Evolutionary conservation across 257 asterid genomes (phyloP).

Genomic region (Datura wrightii): DNA sequence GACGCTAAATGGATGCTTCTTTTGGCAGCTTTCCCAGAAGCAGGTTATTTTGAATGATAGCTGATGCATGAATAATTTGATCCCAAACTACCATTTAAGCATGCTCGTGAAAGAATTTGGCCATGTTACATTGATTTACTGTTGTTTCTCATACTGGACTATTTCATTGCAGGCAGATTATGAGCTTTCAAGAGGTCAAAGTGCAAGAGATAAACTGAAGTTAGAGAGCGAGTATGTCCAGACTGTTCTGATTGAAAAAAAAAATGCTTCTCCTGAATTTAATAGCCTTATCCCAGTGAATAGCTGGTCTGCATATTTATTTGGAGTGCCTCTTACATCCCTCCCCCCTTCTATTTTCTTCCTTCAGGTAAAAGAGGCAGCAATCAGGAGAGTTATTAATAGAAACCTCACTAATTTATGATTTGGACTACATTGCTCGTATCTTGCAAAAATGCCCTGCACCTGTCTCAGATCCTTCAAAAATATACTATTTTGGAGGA

Average conservation of each 20-base stretch:
- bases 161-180: constrained; percentile 65
- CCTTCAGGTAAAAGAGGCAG: constrained; percentile 3
- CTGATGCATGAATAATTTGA: constrained; percentile 11
- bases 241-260: background rate
- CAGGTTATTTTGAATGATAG: background rate
- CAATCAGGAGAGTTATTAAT: background rate
- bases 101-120: constrained; percentile 18
- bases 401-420: background rate
- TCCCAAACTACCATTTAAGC: background rate
- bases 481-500: background rate
- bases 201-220: constrained; percentile 73
- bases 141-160: constrained; percentile 39
- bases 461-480: background rate
- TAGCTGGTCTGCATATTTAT: background rate
- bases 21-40: background rate
- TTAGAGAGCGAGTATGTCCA: constrained; percentile 75
- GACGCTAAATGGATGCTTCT: constrained; percentile 13
- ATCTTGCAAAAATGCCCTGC: background rate
- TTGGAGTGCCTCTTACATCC: constrained; percentile 11
- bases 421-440: background rate
- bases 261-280: background rate
- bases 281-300: background rate
- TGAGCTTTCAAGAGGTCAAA: constrained; percentile 74
- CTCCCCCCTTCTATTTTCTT: background rate
- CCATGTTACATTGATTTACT: constrained; percentile 29